phyloP scores from a whole-genome alignment of 768 basidiomycete genomes.

The Suillus alpinus region DNA sequence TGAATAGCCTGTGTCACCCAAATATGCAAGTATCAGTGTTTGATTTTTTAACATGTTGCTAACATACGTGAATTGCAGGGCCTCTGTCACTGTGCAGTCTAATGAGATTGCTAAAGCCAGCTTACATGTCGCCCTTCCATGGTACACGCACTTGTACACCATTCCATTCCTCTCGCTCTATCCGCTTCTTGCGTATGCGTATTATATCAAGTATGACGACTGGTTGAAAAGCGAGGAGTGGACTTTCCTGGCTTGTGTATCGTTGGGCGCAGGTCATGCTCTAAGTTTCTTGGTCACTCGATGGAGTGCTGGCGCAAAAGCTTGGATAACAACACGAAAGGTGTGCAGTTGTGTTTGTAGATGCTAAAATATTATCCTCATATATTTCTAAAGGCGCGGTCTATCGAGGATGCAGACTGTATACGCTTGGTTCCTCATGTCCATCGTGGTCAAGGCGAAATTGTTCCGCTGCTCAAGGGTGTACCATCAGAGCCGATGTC shows the following conservation, averaged over 20 bases:
- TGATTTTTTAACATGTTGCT: background rate
- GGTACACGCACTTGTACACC: constrained; percentile 70
- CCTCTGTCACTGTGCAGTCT: constrained; percentile 53
- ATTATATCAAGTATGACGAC: constrained; percentile 85
- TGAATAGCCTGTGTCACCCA: too few species aligned
- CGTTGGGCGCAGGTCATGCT: constrained; percentile 83
- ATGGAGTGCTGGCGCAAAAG: constrained; percentile 81
- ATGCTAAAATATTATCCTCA: constrained; percentile 1
- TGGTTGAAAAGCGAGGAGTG: constrained; percentile 95
- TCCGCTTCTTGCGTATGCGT: constrained; percentile 84
- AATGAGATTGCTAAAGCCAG: constrained; percentile 66
- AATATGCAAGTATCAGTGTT: background rate
- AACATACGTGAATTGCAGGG: constrained; percentile 24
- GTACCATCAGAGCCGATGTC: constrained; percentile 51
- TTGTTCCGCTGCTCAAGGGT: constrained; percentile 73
- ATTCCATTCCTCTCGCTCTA: constrained; percentile 79
- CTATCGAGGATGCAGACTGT: constrained; percentile 71
- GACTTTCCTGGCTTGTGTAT: constrained; percentile 91
- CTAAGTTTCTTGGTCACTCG: constrained; percentile 88
- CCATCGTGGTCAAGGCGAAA: constrained; percentile 87
- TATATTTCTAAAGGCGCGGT: constrained; percentile 45
- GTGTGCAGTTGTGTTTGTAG: constrained; percentile 36
- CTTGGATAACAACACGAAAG: constrained; percentile 75
- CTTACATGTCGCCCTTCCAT: constrained; percentile 64
- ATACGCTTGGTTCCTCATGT: constrained; percentile 77